Evolutionary conservation across 2,329 filamentous ascomycete genomes (phyloP).

Genomic region (Fusarium longipes): DNA sequence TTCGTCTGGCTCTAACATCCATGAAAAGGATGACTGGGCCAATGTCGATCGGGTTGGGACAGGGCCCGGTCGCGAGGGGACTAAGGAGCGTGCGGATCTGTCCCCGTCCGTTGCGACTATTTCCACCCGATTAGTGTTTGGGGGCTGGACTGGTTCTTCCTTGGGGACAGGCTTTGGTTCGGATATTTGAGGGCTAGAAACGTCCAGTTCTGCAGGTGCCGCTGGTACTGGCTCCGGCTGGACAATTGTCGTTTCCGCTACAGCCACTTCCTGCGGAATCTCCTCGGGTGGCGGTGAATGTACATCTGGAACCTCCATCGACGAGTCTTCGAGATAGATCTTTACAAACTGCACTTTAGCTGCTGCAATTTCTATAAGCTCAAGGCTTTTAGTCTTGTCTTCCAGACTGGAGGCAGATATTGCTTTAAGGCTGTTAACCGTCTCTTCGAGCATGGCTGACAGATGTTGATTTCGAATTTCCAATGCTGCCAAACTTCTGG

Average conservation of each 20-base stretch:
- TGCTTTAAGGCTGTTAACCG: conserved; percentile 71
- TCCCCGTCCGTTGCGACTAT: conserved; percentile 35
- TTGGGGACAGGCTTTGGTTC: conserved; percentile 11
- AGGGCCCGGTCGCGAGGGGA: conserved; percentile 43
- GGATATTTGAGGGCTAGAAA: conserved; percentile 37
- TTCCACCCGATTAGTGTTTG: conserved; percentile 36
- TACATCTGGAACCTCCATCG: conserved; percentile 60
- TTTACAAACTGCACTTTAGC: conserved; percentile 75
- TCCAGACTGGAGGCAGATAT: conserved; percentile 63
- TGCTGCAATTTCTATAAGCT: conserved; percentile 67
- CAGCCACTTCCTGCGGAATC: conserved; percentile 16
- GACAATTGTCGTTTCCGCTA: conserved; percentile 22
- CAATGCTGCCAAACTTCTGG: conserved; percentile 60
- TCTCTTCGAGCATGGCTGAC: conserved; percentile 74
- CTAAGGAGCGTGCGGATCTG: conserved; percentile 7
- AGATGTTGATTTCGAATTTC: conserved; percentile 75
- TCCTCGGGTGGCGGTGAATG: conserved; percentile 34
- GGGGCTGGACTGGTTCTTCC: conserved; percentile 7
- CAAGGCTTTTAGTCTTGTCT: conserved; percentile 61
- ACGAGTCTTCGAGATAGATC: conserved; percentile 69
- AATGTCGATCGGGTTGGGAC: conserved; percentile 73
- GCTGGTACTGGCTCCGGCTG: conserved; percentile 29
- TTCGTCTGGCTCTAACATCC: conserved; percentile 76
- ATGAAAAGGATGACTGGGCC: conserved; percentile 80
- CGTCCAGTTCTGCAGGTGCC: conserved; percentile 19